phyloP scores from a whole-genome alignment of 1,284 basidiomycete species.

The Paramarasmius palmivorus region DNA sequence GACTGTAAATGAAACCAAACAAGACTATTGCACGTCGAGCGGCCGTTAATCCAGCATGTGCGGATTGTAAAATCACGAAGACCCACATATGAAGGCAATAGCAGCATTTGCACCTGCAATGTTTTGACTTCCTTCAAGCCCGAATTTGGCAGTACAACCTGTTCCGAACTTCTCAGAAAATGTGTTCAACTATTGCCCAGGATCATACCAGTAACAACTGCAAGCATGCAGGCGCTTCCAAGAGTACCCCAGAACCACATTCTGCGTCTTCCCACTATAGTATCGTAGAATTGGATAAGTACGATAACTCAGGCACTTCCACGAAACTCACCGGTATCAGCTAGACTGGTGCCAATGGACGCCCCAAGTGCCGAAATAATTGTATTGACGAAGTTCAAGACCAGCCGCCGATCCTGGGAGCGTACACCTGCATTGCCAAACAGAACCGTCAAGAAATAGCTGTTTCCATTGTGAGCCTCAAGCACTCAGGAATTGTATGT shows the following conservation, averaged over 20 bases:
- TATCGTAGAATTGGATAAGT: constrained; percentile 10
- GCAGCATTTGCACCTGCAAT: constrained; percentile 40
- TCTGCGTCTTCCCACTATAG: constrained; percentile 37
- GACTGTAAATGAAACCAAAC: constrained; percentile 50
- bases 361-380: constrained; percentile 53
- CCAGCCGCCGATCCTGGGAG: constrained; percentile 45
- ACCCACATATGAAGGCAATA: constrained; percentile 42
- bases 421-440: constrained; percentile 39
- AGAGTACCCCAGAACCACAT: constrained; percentile 50
- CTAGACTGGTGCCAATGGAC: constrained; percentile 45
- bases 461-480: constrained; percentile 9
- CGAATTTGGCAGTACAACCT: constrained; percentile 38
- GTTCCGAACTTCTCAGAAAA: not conserved
- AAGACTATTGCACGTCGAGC: constrained; percentile 33
- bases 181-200: not conserved
- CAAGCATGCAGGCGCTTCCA: constrained; percentile 34
- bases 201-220: constrained; percentile 36
- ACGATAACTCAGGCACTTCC: not conserved
- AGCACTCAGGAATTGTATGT: constrained; percentile 24
- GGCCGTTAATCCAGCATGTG: constrained; percentile 24
- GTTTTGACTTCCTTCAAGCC: constrained; percentile 35
- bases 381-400: constrained; percentile 57
- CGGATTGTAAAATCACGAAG: constrained; percentile 24
- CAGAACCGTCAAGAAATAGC: constrained; percentile 45
- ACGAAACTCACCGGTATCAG: constrained; percentile 42